Base-by-base conservation (phyloP, 768 basidiomycete genomes). In the Trametopsis cervina region DNA sequence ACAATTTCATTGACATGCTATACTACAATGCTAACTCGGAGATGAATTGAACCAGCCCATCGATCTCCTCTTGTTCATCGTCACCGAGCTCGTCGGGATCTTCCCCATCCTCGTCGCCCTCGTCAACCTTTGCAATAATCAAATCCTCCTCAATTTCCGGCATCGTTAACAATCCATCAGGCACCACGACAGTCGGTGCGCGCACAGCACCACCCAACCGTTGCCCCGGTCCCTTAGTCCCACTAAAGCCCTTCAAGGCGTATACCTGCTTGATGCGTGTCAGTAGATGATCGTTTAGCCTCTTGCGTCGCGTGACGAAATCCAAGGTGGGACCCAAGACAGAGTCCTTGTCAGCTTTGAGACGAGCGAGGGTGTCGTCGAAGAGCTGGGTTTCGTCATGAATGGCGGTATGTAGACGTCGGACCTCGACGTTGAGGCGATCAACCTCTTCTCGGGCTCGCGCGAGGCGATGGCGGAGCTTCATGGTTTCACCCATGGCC, bases 391-490 rank as follows among this genome's bases (percentile, higher is more conserved):
- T 38, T 39, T 66, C 57, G 33, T 64, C 58, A 18, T 36, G 11
- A 17, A 65, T 58, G 1, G 52, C 57, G 0, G 59, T 64, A 33
- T 56, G 58, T 2, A 66, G 40, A 11, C 62, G 57, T 7, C 54
- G 53, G 7, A 61, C 33, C 29, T 65, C 60, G 22, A 64, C 38
- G 36, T 60, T 59, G 42, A 46, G 47, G 21, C 57, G 48, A 9
- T 18, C 27, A 2, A 66, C 22, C 47, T 66, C 63, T 43, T 65
- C 64, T 13, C 49, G 40, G 0, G 63, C 58, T 22, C 56, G 58
- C 13, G 18, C 26, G 9, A 62, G 23, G 12, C 51, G 49, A 35
- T 57, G 52, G 20, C 51, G 46, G 24, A 56, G 37, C 20, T 57
- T 60, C 42, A 62, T 60, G 0, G 53, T 43, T 20, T 59, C 54